These are phyloP conservation scores for Penicillium digitatum DNA, from an alignment of 2,329 filamentous ascomycete species.

Conservation along the genomic window DNA sequence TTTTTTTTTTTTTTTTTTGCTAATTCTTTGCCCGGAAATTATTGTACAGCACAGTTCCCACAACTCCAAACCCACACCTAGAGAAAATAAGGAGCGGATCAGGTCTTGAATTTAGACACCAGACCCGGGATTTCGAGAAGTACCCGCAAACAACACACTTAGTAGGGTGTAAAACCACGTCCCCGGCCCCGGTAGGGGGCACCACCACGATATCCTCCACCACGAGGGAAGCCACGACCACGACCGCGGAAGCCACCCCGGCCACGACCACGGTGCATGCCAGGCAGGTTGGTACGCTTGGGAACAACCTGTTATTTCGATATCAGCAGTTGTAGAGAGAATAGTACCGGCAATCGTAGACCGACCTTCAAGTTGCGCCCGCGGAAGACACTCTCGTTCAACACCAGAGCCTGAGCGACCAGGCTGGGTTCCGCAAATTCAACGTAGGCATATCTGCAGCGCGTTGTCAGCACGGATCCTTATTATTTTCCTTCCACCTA, in stretches of 20 bases:
- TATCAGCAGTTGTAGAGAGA: neutral
- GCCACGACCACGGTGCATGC: slow-evolving; percentile 73
- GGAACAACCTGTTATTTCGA: slow-evolving; percentile 61
- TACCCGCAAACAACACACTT: slow-evolving; percentile 14
- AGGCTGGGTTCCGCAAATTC: slow-evolving; percentile 94
- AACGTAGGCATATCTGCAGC: slow-evolving; percentile 88
- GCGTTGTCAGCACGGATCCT: slow-evolving; percentile 1
- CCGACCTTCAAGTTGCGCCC: slow-evolving; percentile 89
- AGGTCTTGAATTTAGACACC: neutral
- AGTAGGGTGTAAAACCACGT: slow-evolving; percentile 48
- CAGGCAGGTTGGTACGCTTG: slow-evolving; percentile 94
- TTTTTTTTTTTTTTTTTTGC: slow-evolving; percentile 1
- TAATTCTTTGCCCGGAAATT: slow-evolving; percentile 27
- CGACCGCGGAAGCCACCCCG: slow-evolving; percentile 52
- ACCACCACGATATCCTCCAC: slow-evolving; percentile 48
- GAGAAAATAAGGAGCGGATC: neutral
- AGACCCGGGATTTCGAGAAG: slow-evolving; percentile 1
- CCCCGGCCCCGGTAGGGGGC: slow-evolving; percentile 49
- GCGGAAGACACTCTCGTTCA: slow-evolving; percentile 95
- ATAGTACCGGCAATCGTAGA: neutral
- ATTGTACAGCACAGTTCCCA: slow-evolving; percentile 32
- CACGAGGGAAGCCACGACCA: slow-evolving; percentile 51
- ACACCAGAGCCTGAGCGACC: slow-evolving; percentile 85
- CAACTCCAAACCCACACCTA: slow-evolving; percentile 29
- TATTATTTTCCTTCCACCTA: neutral